Conservation (phyloP, 352 stramenopile species). For the Globisporangium rhizosaccharum region DNA sequence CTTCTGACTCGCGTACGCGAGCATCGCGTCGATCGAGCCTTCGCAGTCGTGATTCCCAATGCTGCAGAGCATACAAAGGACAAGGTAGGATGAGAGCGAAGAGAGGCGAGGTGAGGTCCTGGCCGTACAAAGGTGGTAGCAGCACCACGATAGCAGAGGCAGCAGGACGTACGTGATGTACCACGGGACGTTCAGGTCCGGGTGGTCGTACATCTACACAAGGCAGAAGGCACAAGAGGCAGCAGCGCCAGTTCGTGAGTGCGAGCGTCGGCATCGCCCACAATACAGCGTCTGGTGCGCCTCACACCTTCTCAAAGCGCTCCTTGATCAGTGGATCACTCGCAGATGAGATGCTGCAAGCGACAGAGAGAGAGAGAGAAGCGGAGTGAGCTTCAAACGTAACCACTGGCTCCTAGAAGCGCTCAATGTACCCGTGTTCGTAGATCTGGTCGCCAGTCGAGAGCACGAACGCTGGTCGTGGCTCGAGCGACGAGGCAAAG, state of each 20-base stretch:
- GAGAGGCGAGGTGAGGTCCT: not conserved
- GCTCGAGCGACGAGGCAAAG: constrained; percentile 48
- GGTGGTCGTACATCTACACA: constrained; percentile 65
- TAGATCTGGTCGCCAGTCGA: constrained; percentile 87
- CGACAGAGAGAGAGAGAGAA: not conserved
- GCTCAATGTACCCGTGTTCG: constrained; percentile 53
- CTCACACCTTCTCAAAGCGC: constrained; percentile 59
- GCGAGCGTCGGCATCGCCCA: not conserved
- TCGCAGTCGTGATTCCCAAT: constrained; percentile 88
- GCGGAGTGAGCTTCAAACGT: too few species aligned
- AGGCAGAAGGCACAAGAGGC: not conserved
- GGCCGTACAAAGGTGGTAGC: not conserved
- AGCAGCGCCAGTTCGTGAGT: not conserved
- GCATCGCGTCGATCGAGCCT: constrained; percentile 76
- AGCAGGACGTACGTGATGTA: constrained; percentile 70
- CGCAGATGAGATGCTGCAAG: constrained; percentile 44
- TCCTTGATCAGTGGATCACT: constrained; percentile 52
- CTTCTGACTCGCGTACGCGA: constrained; percentile 64
- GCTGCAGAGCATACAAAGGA: constrained; percentile 17
- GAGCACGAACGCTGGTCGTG: constrained; percentile 66
- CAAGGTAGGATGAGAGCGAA: not conserved
- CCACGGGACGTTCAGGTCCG: constrained; percentile 66
- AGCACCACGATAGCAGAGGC: not conserved
- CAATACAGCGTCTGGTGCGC: not conserved
- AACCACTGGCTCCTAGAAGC: too few species aligned